Evolutionary conservation across 177 flowering plant genomes (phyloP), one percentile per base, ranked within the genome.

Genomic region (Vitis hybrid): DNA sequence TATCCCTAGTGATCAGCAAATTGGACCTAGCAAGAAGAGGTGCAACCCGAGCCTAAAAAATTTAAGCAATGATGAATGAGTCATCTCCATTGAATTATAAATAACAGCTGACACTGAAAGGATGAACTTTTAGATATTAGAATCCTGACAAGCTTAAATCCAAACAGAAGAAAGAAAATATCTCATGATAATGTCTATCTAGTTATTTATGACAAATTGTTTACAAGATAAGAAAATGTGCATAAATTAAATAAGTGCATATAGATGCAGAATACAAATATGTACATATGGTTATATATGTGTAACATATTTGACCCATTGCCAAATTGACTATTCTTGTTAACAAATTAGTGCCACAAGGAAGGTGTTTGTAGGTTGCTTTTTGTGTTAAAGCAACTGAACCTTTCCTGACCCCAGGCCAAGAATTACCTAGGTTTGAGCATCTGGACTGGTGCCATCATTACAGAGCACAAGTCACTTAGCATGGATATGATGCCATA

Each of bases 11-110:
- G 56, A 95, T 87, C 66, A 95, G 80, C 82, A 95, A 83, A 83
- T 90, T 91, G 67, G 99, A 87, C 82, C 97, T 85, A 10, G 94
- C 92, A 83, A 95, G 97, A 84, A 95, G 94, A 68, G 91, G 87
- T n/a, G 91, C 93, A 74, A 93, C 71, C 69, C 63, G 76, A 66
- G 63, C 83, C 99, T 95, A 77, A 52, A 31, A 79, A 74, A 63
- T 61, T 72, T 11, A 67, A 73, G 59, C 67, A 71, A 14, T 5
- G 62, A 8, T 39, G 3, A 59, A 15, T 60, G 34, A 19, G 57
- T 14, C 4, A 62, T 34, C 13, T n/a, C 49, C 15, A 51, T 14
- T 6, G 39, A 31, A 31, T n/a, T 18, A 62, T 10, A 62, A 62
- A 13, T 45, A 53, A 8, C 20, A 59, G 50, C 49, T 13, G 26